Evolutionary conservation across 192 early-diverging fungal genomes (phyloP), one percentile per base, ranked within the genome.

Genomic region (Coemansia sp.): DNA sequence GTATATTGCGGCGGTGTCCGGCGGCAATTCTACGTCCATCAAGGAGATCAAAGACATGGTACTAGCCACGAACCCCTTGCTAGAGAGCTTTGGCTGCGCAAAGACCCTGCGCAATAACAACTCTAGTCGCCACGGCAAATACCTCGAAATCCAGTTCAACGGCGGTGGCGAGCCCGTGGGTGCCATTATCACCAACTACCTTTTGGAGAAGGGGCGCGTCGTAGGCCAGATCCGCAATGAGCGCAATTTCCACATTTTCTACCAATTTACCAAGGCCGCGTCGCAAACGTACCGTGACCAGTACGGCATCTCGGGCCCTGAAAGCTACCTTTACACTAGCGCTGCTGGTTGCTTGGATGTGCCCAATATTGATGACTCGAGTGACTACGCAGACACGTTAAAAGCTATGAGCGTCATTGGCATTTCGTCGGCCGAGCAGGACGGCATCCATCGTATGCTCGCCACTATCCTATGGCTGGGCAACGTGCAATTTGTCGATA

Each of bases 71-170:
- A 99, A 99, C 79, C 98, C 98, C 31, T 80, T 99, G 40, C 87
- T 99, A 17, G 98, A 99, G 79, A 93, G 93, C 65, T 99, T 99
- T 86, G 98, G 98, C 27, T 98, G 97, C 74, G 98, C 98, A 64
- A 99, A 99, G 77, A 99, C 98, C 1, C 78, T 99, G 62, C 89
- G 94, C 67, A 99, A 99, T 85, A 97, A 98, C 85, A 99, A 99
- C 77, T 98, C 95, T 17, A 94, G 92, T 88, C 91, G 98, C 50
- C 97, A 98, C 73, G 97, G 98, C 45, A 99, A 99, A 81, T 99
- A 99, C 74, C 89, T 99, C 67, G 98, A 99, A 82, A 98, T 99
- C 78, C 92, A 95, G 77, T 99, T 99, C 75, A 95, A 93, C 73
- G 68, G 85, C 6, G 88, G 93, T 64, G 96, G 94, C 44, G 93